phyloP scores from a whole-genome alignment of 2,329 filamentous ascomycete genomes.

The Chaetomiaceae sp. region DNA sequence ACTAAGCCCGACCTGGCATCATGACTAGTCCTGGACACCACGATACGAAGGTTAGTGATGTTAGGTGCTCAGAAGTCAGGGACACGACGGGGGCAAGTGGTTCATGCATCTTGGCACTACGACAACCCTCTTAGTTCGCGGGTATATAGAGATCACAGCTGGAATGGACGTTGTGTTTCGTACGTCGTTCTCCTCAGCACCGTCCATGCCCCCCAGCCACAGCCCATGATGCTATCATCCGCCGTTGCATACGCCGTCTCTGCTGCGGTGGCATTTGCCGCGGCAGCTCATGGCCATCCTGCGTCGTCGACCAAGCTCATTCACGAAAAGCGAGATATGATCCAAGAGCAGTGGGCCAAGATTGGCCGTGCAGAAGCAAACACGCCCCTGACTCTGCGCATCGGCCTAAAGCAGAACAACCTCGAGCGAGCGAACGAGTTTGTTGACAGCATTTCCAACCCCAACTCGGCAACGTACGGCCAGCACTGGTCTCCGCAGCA shows the following conservation, averaged over 20 bases:
- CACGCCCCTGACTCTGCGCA: conserved; percentile 1
- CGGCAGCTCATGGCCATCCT: not conserved
- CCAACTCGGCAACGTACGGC: not conserved
- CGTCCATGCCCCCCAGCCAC: too few relatives aligned
- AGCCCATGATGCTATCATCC: not conserved
- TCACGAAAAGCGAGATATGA: conserved; percentile 1
- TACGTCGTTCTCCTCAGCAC: too few relatives aligned
- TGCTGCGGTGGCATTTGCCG: not conserved
- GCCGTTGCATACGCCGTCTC: not conserved
- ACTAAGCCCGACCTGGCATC: not conserved
- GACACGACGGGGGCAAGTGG: too few relatives aligned
- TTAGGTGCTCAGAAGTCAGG: too few relatives aligned
- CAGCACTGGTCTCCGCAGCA: conserved; percentile 3
- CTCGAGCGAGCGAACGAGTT: conserved; percentile 2
- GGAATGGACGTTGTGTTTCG: too few relatives aligned
- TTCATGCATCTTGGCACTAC: too few relatives aligned
- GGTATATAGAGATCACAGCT: too few relatives aligned
- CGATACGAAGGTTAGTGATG: too few relatives aligned
- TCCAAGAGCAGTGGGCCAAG: conserved; percentile 1
- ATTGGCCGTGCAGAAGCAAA: not conserved
- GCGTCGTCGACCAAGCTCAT: not conserved
- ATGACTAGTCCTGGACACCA: too few relatives aligned
- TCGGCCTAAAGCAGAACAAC: conserved; percentile 6
- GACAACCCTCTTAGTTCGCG: too few relatives aligned
- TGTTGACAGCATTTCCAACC: conserved; percentile 1